These are phyloP conservation scores for Graphilbum fragrans DNA, from an alignment of 2,329 filamentous ascomycete species.

Conservation along the genomic window DNA sequence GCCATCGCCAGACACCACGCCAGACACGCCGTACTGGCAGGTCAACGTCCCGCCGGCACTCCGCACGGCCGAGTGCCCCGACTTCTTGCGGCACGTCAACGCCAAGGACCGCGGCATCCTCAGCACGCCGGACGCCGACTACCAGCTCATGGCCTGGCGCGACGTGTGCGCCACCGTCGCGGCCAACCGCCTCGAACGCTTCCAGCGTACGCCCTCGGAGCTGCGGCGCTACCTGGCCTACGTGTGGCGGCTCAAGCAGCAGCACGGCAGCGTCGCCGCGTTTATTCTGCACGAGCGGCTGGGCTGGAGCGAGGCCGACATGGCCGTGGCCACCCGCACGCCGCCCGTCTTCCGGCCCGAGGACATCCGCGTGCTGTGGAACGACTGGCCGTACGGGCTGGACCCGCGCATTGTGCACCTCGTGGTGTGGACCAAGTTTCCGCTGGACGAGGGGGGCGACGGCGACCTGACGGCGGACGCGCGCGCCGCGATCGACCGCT, in stretches of 20 bases:
- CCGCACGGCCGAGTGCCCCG: conserved; percentile 56
- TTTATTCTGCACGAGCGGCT: conserved; percentile 64
- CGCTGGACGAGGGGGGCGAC: conserved; percentile 53
- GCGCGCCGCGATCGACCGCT: conserved; percentile 55
- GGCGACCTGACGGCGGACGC: conserved; percentile 56
- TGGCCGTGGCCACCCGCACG: neutral
- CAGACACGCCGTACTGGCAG: conserved; percentile 59
- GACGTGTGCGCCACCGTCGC: conserved; percentile 51
- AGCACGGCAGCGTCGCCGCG: conserved; percentile 65
- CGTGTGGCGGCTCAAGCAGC: conserved; percentile 46
- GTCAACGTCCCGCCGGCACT: conserved; percentile 57
- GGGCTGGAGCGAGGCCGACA: conserved; percentile 41
- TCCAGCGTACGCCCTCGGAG: conserved; percentile 66
- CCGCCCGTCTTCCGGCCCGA: conserved; percentile 18
- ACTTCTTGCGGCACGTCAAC: conserved; percentile 50
- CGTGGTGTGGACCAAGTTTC: conserved; percentile 89
- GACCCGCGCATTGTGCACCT: conserved; percentile 69
- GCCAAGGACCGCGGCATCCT: conserved; percentile 62
- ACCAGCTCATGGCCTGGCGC: conserved; percentile 54
- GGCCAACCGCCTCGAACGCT: conserved; percentile 58
- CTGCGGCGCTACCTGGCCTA: conserved; percentile 68
- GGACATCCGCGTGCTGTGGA: conserved; percentile 66
- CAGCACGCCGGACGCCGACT: conserved; percentile 55
- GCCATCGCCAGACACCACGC: too few species aligned
- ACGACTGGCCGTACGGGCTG: conserved; percentile 92